Conservation (phyloP, 2,329 filamentous ascomycete species). For the Thelonectria blattea region DNA sequence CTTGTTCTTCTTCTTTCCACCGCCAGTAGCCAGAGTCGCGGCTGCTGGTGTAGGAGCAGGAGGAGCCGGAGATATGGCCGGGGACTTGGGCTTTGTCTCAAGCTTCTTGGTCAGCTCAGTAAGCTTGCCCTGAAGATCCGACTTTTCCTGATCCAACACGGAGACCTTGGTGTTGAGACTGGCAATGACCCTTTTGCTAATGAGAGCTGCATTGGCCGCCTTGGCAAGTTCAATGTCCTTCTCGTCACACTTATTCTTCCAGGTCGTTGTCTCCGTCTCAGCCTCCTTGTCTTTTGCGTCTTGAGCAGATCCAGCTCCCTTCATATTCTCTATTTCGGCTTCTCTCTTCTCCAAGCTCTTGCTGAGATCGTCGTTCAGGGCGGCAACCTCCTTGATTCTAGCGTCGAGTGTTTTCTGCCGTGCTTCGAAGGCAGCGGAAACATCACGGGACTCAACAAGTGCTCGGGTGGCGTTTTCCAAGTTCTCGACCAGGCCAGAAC, state of each 20-base stretch:
- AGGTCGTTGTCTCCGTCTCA: constrained; percentile 44
- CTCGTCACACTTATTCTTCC: constrained; percentile 44
- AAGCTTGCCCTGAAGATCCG: constrained; percentile 42
- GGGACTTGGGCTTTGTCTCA: constrained; percentile 35
- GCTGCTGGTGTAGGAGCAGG: constrained; percentile 35
- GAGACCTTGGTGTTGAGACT: constrained; percentile 47
- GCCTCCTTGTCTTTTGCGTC: constrained; percentile 45
- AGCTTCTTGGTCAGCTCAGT: constrained; percentile 54
- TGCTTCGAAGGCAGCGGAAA: constrained; percentile 48
- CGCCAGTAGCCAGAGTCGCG: constrained; percentile 27
- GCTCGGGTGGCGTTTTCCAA: constrained; percentile 72
- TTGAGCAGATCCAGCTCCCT: constrained; percentile 44
- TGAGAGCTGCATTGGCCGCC: constrained; percentile 46
- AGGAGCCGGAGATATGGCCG: constrained; percentile 28
- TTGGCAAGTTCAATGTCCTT: constrained; percentile 51
- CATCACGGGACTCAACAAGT: constrained; percentile 56
- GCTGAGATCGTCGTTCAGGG: constrained; percentile 57
- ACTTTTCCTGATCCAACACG: constrained; percentile 42
- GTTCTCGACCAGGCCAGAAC: constrained; percentile 67
- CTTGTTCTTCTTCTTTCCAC: constrained; percentile 72
- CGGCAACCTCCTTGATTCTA: constrained; percentile 54
- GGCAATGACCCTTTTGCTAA: constrained; percentile 51
- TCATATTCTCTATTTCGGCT: constrained; percentile 52
- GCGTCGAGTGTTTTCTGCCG: constrained; percentile 58
- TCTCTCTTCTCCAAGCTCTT: constrained; percentile 54